These are phyloP conservation scores for Ormosia semicastrata DNA, from an alignment of 306 rosid species.

Conservation along the genomic window DNA sequence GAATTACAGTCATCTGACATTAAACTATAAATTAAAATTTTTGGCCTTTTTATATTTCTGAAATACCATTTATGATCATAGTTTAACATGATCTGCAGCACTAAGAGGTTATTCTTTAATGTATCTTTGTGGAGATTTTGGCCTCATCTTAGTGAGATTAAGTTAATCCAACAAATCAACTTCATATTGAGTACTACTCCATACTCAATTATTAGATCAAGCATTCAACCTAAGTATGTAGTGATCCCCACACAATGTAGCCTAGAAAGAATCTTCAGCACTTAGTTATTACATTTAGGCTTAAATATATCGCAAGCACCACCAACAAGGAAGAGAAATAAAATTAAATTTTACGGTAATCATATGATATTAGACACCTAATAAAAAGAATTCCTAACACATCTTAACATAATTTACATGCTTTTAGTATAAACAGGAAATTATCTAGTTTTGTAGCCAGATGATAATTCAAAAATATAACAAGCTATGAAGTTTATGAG, in stretches of 20 bases:
- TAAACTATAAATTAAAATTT: not conserved
- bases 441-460: constrained; percentile 3
- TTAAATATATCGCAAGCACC: not conserved
- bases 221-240: not conserved
- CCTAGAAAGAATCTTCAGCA: not conserved
- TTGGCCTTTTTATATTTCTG: not conserved
- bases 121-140: not conserved
- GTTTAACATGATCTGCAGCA: not conserved
- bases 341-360: not conserved
- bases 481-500: not conserved
- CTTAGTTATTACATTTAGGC: not conserved
- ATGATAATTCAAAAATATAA: constrained; percentile 10
- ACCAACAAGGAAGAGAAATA: constrained; percentile 1
- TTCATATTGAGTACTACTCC: not conserved
- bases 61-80: not conserved
- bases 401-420: not conserved
- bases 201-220: constrained; percentile 1
- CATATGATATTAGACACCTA: not conserved
- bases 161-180: not conserved
- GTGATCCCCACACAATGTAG: not conserved
- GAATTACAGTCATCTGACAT: not conserved
- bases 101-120: not conserved
- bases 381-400: not conserved
- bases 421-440: not conserved
- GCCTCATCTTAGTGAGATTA: not conserved